Conservation (phyloP, 1,139 yeast species). For the Pichia sp. region DNA sequence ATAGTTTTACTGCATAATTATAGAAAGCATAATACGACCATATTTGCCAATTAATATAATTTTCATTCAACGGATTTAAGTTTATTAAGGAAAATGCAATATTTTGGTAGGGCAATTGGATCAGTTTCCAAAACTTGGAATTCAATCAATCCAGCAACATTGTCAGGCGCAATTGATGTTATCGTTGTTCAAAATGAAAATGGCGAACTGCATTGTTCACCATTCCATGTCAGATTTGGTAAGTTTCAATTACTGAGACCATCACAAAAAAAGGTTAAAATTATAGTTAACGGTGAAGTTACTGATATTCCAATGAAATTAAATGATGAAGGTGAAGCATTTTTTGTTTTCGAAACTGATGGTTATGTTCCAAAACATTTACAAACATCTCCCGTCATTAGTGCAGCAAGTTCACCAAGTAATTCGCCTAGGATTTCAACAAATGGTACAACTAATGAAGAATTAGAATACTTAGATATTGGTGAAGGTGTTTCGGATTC, state of each 20-base stretch:
- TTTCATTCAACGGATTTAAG: no score
- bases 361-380: conserved; percentile 67
- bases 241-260: conserved; percentile 89
- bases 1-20: no score
- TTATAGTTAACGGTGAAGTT: conserved; percentile 73
- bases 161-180: conserved; percentile 95
- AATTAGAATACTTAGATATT: conserved; percentile 42
- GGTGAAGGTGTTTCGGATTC: conserved; percentile 25
- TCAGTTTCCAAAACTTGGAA: conserved; percentile 96
- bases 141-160: conserved; percentile 90
- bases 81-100: conserved; percentile 56
- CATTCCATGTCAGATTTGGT: conserved; percentile 95
- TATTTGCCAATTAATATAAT: no score
- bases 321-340: conserved; percentile 98
- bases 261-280: conserved; percentile 90
- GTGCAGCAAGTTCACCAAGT: conserved; percentile 69
- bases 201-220: conserved; percentile 81
- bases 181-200: conserved; percentile 91
- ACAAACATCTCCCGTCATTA: conserved; percentile 86
- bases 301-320: conserved; percentile 91
- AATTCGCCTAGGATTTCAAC: conserved; percentile 41
- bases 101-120: conserved; percentile 92
- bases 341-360: conserved; percentile 86
- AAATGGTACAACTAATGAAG: conserved; percentile 31
- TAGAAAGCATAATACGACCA: background rate